Percentiles rank a stretch among this genome's conserved stretches.
Evolutionary conservation across 1,284 basidiomycete species (phyloP).

Genomic region (Cryptococcus floricola): DNA sequence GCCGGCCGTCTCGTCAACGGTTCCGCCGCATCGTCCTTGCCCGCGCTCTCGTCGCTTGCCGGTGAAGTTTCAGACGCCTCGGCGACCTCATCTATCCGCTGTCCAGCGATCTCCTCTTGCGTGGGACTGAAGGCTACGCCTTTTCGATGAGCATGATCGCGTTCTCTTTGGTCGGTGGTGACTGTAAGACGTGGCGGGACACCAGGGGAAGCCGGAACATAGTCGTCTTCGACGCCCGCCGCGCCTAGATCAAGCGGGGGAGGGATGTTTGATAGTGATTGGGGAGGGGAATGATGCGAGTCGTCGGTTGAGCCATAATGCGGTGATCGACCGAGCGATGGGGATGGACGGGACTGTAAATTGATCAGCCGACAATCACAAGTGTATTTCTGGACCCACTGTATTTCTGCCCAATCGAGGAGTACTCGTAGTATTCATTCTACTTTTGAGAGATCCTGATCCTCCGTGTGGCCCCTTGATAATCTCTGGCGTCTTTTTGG

Average conservation of each 20-base stretch:
- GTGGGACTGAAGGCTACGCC: conserved; percentile 14
- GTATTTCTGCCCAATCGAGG: conserved; percentile 6
- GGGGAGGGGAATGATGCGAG: conserved; percentile 25
- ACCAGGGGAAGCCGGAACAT: background rate
- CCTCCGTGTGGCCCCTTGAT: background rate
- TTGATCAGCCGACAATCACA: background rate
- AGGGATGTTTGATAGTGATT: conserved; percentile 9
- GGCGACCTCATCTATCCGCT: conserved; percentile 1
- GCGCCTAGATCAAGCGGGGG: conserved; percentile 44
- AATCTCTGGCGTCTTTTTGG: conserved; percentile 11
- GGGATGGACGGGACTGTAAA: conserved; percentile 1
- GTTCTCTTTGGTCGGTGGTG: background rate
- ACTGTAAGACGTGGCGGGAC: background rate
- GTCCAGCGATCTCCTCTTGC: conserved; percentile 8
- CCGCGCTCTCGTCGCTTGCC: conserved; percentile 2
- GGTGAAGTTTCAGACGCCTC: conserved; percentile 1
- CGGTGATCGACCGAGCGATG: conserved; percentile 5
- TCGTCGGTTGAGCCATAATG: conserved; percentile 34
- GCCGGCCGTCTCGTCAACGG: background rate
- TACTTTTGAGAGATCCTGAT: conserved; percentile 2
- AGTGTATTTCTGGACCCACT: background rate
- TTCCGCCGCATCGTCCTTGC: conserved; percentile 2
- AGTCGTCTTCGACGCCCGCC: conserved; percentile 10
- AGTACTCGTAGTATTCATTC: conserved; percentile 1
- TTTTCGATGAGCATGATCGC: conserved; percentile 1